Evolutionary conservation across 805 yeast species (phyloP).

Genomic region (Cyberlindnera saturnus): DNA sequence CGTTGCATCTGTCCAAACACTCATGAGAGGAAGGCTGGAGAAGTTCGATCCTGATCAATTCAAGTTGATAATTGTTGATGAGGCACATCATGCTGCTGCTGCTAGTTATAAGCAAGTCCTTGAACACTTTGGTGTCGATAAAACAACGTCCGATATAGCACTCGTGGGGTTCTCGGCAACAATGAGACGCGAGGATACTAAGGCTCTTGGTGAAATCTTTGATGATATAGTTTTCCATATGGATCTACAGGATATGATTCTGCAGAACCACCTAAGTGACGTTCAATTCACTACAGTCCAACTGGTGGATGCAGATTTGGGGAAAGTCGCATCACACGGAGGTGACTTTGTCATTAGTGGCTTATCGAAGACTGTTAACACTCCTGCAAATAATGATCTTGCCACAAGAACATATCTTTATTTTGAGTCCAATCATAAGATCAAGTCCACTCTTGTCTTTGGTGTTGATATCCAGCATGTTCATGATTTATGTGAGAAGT

Average conservation of each 20-base stretch:
- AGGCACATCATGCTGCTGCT: slow-evolving; percentile 89
- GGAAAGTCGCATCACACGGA: slow-evolving; percentile 19
- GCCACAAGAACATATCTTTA: slow-evolving; percentile 50
- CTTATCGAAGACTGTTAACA: slow-evolving; percentile 51
- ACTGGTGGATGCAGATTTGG: slow-evolving; percentile 37
- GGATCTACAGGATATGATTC: slow-evolving; percentile 58
- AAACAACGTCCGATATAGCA: slow-evolving; percentile 36
- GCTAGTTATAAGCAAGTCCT: slow-evolving; percentile 54
- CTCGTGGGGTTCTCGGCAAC: slow-evolving; percentile 90
- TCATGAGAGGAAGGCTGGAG: slow-evolving; percentile 44
- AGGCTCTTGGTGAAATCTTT: slow-evolving; percentile 50
- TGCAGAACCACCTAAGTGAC: slow-evolving; percentile 63
- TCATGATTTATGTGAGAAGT: slow-evolving; percentile 40
- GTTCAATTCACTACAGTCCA: slow-evolving; percentile 57
- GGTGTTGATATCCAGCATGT: slow-evolving; percentile 74
- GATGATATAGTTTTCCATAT: slow-evolving; percentile 73
- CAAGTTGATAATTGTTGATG: slow-evolving; percentile 78
- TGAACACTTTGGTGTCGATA: slow-evolving; percentile 39
- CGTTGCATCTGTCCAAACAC: slow-evolving; percentile 72
- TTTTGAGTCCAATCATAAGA: slow-evolving; percentile 29
- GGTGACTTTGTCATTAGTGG: slow-evolving; percentile 52
- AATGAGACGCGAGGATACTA: slow-evolving; percentile 67
- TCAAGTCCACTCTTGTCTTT: slow-evolving; percentile 67
- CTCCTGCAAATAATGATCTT: slow-evolving; percentile 45
- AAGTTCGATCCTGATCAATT: slow-evolving; percentile 52